Base-by-base conservation (phyloP, 2,329 filamentous ascomycete genomes). In the Exophiala sideris region DNA sequence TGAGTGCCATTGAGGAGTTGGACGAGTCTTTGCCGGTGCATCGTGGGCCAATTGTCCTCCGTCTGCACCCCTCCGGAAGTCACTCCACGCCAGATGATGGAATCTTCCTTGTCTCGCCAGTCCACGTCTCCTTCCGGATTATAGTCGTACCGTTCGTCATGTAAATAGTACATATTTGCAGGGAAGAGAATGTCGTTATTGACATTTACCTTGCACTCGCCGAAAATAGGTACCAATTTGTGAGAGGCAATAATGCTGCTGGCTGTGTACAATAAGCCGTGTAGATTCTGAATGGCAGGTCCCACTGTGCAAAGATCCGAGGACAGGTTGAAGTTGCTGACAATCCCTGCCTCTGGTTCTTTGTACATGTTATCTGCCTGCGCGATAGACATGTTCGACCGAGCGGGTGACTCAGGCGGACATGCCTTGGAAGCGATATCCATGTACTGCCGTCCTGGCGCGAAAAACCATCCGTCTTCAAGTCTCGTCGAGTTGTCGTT, bases 111-210 rank as follows among this genome's bases (percentile, higher is more conserved):
- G 33, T 76, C 67, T 3, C 73, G 68, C 85, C 85, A 87, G 4
- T 72, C 66, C 10, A 79, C 72, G 41, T 85, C 84, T 52, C 79
- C 79, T 7, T 70, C 70, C 6, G 73, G 66, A 48, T 81, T 78
- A 49, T 84, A 84, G 1, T 76, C 78, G 67, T 86, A 86, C 42
- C 79, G 77, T 5, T 75, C 71, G 63, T 86, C 80, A 7, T 78
- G 69, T 14, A 76, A 76, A 58, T 84, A 79, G 64, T 87, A 87
- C 78, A 87, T 86, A 46, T 84, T 82, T 1, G 85, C 83, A 0
- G 85, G 85, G 12, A 88, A 79, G 11, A 87, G 74, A 56, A 88
- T 87, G 60, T 88, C 85, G 64, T 85, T 87, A 72, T 88, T 87
- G 58, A 85, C 79, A 14, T 79, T 78, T 35, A 87, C 73, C 65